A percentile compares a stretch with the other conserved stretches of the same genome.
These are phyloP conservation scores for Syncephalis plumigaleata DNA, from an alignment of 371 early-diverging fungal genomes.

Conservation along the genomic window DNA sequence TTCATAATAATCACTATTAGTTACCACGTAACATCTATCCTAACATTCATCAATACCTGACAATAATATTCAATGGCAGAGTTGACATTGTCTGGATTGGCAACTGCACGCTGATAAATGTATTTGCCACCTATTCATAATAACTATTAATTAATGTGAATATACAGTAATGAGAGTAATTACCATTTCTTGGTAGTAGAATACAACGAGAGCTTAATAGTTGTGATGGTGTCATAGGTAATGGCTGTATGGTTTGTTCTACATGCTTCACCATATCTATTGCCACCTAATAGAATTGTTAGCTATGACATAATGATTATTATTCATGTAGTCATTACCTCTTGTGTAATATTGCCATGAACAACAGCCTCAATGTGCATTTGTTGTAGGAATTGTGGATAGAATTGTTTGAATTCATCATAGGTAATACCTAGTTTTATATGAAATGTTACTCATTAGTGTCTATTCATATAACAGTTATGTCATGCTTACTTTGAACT, in stretches of 20 bases:
- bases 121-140: background rate
- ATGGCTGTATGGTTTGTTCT: conserved; percentile 29
- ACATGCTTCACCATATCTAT: conserved; percentile 32
- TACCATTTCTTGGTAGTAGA: too few relatives aligned
- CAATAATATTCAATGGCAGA: conserved; percentile 70
- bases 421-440: conserved; percentile 37
- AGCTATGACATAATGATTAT: too few relatives aligned
- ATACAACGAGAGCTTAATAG: too few relatives aligned
- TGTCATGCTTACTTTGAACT: conserved; percentile 17
- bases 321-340: too few relatives aligned
- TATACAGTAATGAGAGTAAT: too few relatives aligned
- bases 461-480: too few relatives aligned
- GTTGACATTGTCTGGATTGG: conserved; percentile 64
- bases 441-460: too few relatives aligned
- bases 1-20: too few relatives aligned
- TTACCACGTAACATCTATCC: too few relatives aligned
- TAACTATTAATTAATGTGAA: too few relatives aligned
- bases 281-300: conserved; percentile 22
- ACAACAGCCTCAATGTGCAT: conserved; percentile 62
- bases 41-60: conserved; percentile 19
- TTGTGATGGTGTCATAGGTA: conserved; percentile 22
- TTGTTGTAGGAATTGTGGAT: conserved; percentile 42
- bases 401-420: conserved; percentile 53
- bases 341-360: conserved; percentile 59
- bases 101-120: conserved; percentile 43